Percentiles rank a stretch among this genome's conserved stretches.
Conservation (phyloP, 345 rosid genomes). For the Gossypium stocksii region DNA sequence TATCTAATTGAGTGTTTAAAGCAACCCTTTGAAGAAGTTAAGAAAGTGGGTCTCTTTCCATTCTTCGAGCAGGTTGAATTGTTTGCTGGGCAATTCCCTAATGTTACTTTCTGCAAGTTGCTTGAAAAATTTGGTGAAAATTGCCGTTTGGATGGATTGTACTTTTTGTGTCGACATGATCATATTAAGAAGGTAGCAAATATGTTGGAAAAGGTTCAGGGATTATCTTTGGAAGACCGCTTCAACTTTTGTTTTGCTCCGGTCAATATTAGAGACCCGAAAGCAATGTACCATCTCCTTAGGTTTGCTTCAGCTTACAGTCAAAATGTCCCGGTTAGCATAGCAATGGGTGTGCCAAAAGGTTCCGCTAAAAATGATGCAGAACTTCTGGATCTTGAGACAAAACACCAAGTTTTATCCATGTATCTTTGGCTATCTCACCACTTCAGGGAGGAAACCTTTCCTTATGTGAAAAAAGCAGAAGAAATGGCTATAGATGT, state of each 20-base stretch:
- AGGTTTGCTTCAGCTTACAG: slow-evolving; percentile 70
- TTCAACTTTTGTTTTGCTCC: slow-evolving; percentile 97
- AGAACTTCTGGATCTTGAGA: slow-evolving; percentile 81
- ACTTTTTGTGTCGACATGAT: slow-evolving; percentile 76
- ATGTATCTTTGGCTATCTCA: slow-evolving; percentile 91
- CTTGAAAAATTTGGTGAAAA: slow-evolving; percentile 73
- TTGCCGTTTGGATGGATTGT: slow-evolving; percentile 79
- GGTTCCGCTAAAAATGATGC: slow-evolving; percentile 76
- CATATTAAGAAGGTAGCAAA: slow-evolving; percentile 91
- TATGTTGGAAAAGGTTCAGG: slow-evolving; percentile 80
- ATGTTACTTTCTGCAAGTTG: slow-evolving; percentile 49
- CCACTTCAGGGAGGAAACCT: slow-evolving; percentile 65
- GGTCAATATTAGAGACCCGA: slow-evolving; percentile 83
- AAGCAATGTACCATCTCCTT: slow-evolving; percentile 78
- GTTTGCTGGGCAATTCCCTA: slow-evolving; percentile 65
- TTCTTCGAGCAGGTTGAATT: slow-evolving; percentile 93
- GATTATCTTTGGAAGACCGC: slow-evolving; percentile 76
- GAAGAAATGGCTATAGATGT: slow-evolving; percentile 80
- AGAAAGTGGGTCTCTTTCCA: slow-evolving; percentile 82
- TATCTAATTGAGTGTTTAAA: slow-evolving; percentile 82
- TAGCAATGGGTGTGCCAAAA: slow-evolving; percentile 92
- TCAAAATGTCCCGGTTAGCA: slow-evolving; percentile 58
- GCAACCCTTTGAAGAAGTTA: slow-evolving; percentile 75
- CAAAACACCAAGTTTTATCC: slow-evolving; percentile 77
- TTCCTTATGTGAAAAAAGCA: slow-evolving; percentile 67